Evolutionary conservation across 2,329 filamentous ascomycete genomes (phyloP), one percentile per base, ranked within the genome.

Genomic region (Verticillium longisporum): DNA sequence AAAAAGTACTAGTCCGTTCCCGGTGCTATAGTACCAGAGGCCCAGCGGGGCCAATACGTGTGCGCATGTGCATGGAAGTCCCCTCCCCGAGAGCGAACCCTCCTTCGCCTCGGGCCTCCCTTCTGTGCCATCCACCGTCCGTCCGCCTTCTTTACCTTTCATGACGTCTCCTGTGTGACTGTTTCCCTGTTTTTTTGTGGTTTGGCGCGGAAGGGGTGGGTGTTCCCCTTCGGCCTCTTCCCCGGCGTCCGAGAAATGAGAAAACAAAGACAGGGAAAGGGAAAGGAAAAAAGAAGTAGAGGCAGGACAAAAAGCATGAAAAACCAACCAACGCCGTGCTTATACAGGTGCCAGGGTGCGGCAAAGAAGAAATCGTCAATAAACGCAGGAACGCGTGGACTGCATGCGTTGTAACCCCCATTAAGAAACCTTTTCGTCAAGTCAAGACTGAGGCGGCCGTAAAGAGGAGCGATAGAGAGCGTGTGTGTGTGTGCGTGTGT

Each of bases 281-380:
- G n/a, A 50, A 50, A 9, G 21, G 41, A 10, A 21, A 50, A 45
- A 45, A 36, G 34, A 2, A 36, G 11, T 36, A 7, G 11, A 55
- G 31, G 41, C 56, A 60, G 38, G 37, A 38, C 18, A 57, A 54
- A 56, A 59, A 60, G 32, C 36, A 26, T 18, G 32, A 50, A 50
- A 36, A 50, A 50, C 41, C 41, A 50, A 50, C 57, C 57, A 59
- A 59, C 57, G 57, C 57, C 57, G 38, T 59, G 57, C 57, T 59
- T 59, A 54, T 59, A 59, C 57, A 59, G 33, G 36, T 41, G 18
- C 45, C 18, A 21, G 18, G 18, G 18, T 21, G 18, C 18, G 55
- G 45, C 53, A 64, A 59, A 50, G 34, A 58, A 50, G 32, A 61
- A 63, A 60, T 62, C 62, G 61, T 64, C 56, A 64, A 61, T 60